Base-by-base conservation (phyloP, 108 stramenopile species). In the Pelagomonas calceolata region DNA sequence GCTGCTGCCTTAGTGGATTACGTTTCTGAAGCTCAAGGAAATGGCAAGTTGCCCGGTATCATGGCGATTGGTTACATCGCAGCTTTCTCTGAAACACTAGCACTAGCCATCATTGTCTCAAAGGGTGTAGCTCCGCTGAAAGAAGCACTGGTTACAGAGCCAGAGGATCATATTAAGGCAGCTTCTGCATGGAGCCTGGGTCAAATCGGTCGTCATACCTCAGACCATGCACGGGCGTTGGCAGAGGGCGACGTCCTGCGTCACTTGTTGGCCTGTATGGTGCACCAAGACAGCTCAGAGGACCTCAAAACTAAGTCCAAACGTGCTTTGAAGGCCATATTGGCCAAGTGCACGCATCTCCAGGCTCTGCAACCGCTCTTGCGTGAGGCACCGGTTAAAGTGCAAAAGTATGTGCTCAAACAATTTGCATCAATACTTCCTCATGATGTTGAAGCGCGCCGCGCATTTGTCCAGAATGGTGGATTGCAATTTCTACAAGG, bases 91-190 rank as follows among this genome's bases (percentile, higher is more conserved):
- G 86, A 87, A 76, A 87, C 86, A 17, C 81, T 87, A 16, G 86
- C 86, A 12, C 75, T 87, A 36, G 85, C 86, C 29, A 76, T 84
- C 36, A 82, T 85, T 31, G 85, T 87, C 16, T 77, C 83, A 43
- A 84, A 85, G 81, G 84, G 82, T 0, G 81, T 87, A 45, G 67
- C 75, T 18, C 85, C 83, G 37, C 81, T 87, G 32, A 82, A 85
- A 36, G 86, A 87, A 68, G 87, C 87, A 3, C 66, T 87, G 16
- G 74, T 85, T 4, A 73, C 76, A 34, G 87, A 87, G 80, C 81
- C 84, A 21, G 87, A 85, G 76, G 87, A 87, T 73, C 87, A 87
- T 79, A 80, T 87, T 67, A 85, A 87, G 79, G 85, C 85, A 15
- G 87, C 87, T 0, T 78, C 78, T 16, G 87, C 80, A 39, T 87